Percentiles rank a stretch among this genome's conserved stretches.
These are phyloP conservation scores for Chamaenerion angustifolium DNA, from an alignment of 345 rosid genomes.

Conservation along the genomic window DNA sequence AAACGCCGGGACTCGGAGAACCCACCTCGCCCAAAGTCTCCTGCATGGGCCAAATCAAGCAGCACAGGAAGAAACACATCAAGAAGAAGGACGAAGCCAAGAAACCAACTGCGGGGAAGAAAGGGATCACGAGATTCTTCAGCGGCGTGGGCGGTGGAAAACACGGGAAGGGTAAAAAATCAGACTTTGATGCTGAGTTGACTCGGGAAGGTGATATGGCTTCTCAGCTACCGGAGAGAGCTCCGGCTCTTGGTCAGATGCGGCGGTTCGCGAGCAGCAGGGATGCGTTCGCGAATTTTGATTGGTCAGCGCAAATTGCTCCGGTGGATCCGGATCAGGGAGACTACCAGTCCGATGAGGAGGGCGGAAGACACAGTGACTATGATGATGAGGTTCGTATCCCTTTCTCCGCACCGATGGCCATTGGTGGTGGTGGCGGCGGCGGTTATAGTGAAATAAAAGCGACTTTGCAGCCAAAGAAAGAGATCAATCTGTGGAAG, in stretches of 20 bases:
- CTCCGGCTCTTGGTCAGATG: constrained; percentile 62
- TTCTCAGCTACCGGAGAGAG: constrained; percentile 14
- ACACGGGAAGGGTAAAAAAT: constrained; percentile 12
- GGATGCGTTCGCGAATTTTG: constrained; percentile 37
- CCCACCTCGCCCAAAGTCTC: constrained; percentile 89
- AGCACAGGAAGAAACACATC: constrained; percentile 25
- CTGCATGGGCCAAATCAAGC: constrained; percentile 86
- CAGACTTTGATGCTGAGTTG: constrained; percentile 1
- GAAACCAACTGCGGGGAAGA: constrained; percentile 7
- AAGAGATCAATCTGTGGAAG: constrained; percentile 81
- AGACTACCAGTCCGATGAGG: constrained; percentile 42
- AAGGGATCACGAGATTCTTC: constrained; percentile 34
- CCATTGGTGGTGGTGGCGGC: constrained; percentile 13
- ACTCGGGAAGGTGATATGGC: too few relatives aligned
- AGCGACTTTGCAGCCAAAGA: constrained; percentile 29
- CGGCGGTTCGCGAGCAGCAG: constrained; percentile 69
- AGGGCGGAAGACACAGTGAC: constrained; percentile 16
- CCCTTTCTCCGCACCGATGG: constrained; percentile 70
- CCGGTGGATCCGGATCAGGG: constrained; percentile 21
- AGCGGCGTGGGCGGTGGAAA: constrained; percentile 5
- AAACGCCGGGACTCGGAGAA: constrained; percentile 20
- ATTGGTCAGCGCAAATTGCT: constrained; percentile 55
- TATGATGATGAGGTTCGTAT: constrained; percentile 26
- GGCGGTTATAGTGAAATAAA: constrained; percentile 1
- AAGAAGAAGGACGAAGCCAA: constrained; percentile 3